phyloP scores from a whole-genome alignment of 2,329 filamentous ascomycete species.

The Sphaerulina populicola region DNA sequence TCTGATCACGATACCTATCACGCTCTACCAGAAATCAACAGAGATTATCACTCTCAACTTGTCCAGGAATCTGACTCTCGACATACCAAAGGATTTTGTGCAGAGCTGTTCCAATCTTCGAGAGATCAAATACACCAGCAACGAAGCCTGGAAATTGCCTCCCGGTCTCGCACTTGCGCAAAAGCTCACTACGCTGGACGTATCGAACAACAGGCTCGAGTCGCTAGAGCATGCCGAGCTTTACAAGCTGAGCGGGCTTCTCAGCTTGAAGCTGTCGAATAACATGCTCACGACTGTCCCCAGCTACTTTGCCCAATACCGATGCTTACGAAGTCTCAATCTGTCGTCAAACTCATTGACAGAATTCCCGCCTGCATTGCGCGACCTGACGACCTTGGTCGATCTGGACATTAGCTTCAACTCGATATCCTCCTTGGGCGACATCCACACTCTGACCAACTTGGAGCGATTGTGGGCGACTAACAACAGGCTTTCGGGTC shows the following conservation, averaged over 20 bases:
- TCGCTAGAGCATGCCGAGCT: conserved; percentile 79
- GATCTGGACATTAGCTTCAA: conserved; percentile 98
- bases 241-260: conserved; percentile 61
- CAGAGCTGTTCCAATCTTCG: conserved; percentile 83
- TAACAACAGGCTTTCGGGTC: conserved; percentile 77
- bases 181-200: conserved; percentile 78
- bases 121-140: conserved; percentile 93
- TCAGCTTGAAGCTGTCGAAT: conserved; percentile 89
- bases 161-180: conserved; percentile 73
- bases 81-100: conserved; percentile 93
- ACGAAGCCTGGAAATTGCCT: conserved; percentile 80
- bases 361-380: conserved; percentile 76
- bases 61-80: conserved; percentile 82
- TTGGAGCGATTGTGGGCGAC: conserved; percentile 89
- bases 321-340: conserved; percentile 71
- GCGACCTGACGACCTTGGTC: conserved; percentile 70
- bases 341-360: conserved; percentile 88
- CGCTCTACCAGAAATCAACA: conserved; percentile 77
- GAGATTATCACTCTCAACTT: conserved; percentile 95
- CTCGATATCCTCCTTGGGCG: conserved; percentile 67
- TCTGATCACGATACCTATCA: conserved; percentile 88
- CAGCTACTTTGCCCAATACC: conserved; percentile 72
- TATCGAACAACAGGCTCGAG: conserved; percentile 89
- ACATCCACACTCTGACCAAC: conserved; percentile 68
- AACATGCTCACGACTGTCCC: conserved; percentile 77